Percentiles rank a stretch among this genome's conserved stretches.
These are phyloP conservation scores for Lactifluus subvellereus DNA, from an alignment of 768 basidiomycete genomes.

Conservation along the genomic window DNA sequence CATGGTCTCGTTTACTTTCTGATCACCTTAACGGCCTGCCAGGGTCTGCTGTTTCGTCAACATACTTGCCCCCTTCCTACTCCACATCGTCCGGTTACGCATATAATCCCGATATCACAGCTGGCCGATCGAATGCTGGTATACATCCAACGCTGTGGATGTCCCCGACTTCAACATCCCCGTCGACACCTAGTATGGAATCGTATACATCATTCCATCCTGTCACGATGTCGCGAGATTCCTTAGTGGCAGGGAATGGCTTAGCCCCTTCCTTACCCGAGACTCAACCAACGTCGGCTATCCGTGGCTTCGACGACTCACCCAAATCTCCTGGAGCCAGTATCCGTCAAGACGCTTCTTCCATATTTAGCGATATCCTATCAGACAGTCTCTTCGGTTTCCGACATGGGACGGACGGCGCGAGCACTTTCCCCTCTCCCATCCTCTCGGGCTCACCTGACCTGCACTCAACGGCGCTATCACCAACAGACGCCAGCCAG, in stretches of 20 bases:
- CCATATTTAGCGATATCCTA: conserved; percentile 53
- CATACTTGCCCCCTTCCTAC: conserved; percentile 18
- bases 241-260: conserved; percentile 16
- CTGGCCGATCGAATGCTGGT: conserved; percentile 48
- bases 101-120: conserved; percentile 28
- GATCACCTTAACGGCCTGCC: not conserved
- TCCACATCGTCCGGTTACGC: conserved; percentile 28
- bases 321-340: conserved; percentile 8
- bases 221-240: conserved; percentile 15
- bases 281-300: conserved; percentile 26
- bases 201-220: conserved; percentile 26
- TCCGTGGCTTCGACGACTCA: conserved; percentile 6
- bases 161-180: conserved; percentile 56
- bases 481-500: conserved; percentile 34
- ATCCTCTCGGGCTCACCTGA: conserved; percentile 64
- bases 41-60: conserved; percentile 21
- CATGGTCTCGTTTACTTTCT: not conserved
- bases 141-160: conserved; percentile 81
- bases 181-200: conserved; percentile 37
- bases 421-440: conserved; percentile 60
- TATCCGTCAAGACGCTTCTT: conserved; percentile 12
- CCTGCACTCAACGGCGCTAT: conserved; percentile 41
- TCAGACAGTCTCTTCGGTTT: conserved; percentile 50
- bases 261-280: conserved; percentile 30
- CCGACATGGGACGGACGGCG: conserved; percentile 36